Percentiles rank a stretch among this genome's conserved stretches.
Evolutionary conservation across 2,329 filamentous ascomycete genomes (phyloP).

Genomic region (Nigrograna mackinnonii): DNA sequence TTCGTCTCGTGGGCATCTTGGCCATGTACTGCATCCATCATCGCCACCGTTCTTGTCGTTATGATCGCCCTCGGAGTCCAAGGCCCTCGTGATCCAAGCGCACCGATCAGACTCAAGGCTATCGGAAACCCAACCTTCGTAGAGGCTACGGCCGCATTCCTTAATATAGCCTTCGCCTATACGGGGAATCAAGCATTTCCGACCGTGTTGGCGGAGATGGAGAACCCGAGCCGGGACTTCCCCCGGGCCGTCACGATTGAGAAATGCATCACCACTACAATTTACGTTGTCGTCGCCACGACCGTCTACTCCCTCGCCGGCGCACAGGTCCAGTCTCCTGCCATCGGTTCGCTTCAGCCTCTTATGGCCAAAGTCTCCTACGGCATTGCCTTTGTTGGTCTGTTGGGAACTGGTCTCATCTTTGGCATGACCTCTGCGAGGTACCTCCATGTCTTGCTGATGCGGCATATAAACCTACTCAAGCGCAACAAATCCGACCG

Average conservation of each 20-base stretch:
- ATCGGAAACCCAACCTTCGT: slow-evolving; percentile 3
- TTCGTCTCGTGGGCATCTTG: slow-evolving; percentile 31
- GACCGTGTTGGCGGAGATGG: slow-evolving; percentile 65
- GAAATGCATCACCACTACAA: neutral
- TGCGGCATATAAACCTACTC: slow-evolving; percentile 19
- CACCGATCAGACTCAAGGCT: slow-evolving; percentile 17
- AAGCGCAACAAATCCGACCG: slow-evolving; percentile 14
- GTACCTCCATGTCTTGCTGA: slow-evolving; percentile 58
- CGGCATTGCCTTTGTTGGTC: slow-evolving; percentile 69
- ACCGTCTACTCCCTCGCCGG: neutral
- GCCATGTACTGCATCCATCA: slow-evolving; percentile 51
- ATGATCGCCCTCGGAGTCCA: slow-evolving; percentile 65
- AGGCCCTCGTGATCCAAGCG: slow-evolving; percentile 31
- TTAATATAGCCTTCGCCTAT: slow-evolving; percentile 72
- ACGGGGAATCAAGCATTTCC: slow-evolving; percentile 67
- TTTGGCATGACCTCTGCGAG: slow-evolving; percentile 67
- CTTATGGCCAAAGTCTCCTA: slow-evolving; percentile 38
- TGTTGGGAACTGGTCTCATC: slow-evolving; percentile 70
- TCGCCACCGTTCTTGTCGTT: slow-evolving; percentile 64
- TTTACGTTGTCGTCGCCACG: neutral
- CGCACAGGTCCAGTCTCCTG: neutral
- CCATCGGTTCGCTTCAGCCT: neutral
- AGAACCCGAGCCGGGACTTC: slow-evolving; percentile 54
- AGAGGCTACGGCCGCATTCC: slow-evolving; percentile 9
- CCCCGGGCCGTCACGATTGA: neutral